phyloP scores from a whole-genome alignment of 106 monocot species.

The Posidonia australis region DNA sequence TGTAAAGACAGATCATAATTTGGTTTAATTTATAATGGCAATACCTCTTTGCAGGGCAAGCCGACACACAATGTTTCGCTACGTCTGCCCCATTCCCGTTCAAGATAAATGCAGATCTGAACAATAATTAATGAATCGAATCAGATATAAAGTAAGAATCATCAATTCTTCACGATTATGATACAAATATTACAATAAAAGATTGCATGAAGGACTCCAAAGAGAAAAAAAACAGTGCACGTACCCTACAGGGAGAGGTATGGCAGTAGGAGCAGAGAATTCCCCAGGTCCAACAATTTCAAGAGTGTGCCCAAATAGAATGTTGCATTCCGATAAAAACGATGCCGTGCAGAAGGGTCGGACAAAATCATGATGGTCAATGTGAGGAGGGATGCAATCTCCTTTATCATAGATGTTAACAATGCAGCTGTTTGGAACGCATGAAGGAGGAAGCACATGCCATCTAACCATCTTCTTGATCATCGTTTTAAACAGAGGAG shows the following conservation, averaged over 20 bases:
- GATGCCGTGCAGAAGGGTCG: conserved; percentile 18
- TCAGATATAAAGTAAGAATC: too few relatives aligned
- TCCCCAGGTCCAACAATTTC: conserved; percentile 2
- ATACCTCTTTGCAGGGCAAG: conserved; percentile 65
- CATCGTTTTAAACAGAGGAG: conserved; percentile 9
- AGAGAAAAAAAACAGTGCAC: neutral
- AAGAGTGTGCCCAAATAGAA: conserved; percentile 7
- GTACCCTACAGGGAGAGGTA: conserved; percentile 14
- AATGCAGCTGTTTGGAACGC: conserved; percentile 16
- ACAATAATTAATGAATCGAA: neutral
- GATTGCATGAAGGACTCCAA: neutral
- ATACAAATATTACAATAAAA: neutral
- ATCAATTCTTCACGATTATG: neutral
- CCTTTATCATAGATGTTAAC: conserved; percentile 17
- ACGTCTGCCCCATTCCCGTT: conserved; percentile 88
- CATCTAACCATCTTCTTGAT: conserved; percentile 16
- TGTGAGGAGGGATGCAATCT: conserved; percentile 19
- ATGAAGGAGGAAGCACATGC: conserved; percentile 16
- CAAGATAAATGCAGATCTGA: conserved; percentile 68
- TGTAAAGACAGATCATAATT: neutral
- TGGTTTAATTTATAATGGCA: neutral
- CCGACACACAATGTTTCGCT: conserved; percentile 82
- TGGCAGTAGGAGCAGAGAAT: conserved; percentile 6
- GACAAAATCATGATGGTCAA: conserved; percentile 18
- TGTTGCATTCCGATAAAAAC: conserved; percentile 16